Percentiles rank a stretch among this genome's conserved stretches.
Evolutionary conservation across 1,284 basidiomycete genomes (phyloP).

Genomic region (Boletus mariae): DNA sequence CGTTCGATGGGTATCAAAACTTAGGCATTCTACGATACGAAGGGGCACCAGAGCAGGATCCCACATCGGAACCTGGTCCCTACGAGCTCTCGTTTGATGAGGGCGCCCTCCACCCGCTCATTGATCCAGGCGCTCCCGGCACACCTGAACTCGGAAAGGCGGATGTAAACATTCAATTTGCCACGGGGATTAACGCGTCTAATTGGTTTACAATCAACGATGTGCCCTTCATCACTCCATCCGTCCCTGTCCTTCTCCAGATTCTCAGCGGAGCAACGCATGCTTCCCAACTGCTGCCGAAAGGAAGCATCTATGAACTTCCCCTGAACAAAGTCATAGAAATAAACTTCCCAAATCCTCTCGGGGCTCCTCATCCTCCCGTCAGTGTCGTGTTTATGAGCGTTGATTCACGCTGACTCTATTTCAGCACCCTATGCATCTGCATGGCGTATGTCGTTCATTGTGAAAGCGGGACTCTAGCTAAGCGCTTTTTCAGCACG

Average conservation of each 20-base stretch:
- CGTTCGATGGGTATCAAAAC: constrained; percentile 39
- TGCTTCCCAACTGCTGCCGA: background rate
- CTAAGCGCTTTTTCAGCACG: background rate
- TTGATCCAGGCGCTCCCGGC: constrained; percentile 28
- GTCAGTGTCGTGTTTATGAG: background rate
- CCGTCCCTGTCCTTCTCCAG: constrained; percentile 24
- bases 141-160: constrained; percentile 20
- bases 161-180: constrained; percentile 20
- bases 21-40: constrained; percentile 51
- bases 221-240: constrained; percentile 16
- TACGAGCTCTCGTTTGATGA: constrained; percentile 28
- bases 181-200: constrained; percentile 2
- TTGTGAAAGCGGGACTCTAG: background rate
- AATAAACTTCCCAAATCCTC: background rate
- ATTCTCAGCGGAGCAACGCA: background rate
- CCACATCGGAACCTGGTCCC: constrained; percentile 12
- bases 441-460: background rate
- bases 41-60: constrained; percentile 32
- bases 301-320: background rate
- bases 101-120: constrained; percentile 30
- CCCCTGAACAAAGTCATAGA: background rate
- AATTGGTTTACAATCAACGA: constrained; percentile 6
- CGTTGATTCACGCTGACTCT: background rate
- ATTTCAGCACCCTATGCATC: background rate
- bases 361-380: background rate